These are phyloP conservation scores for Sugiyamaella lignohabitans DNA, from an alignment of 805 yeast genomes.

Conservation along the genomic window DNA sequence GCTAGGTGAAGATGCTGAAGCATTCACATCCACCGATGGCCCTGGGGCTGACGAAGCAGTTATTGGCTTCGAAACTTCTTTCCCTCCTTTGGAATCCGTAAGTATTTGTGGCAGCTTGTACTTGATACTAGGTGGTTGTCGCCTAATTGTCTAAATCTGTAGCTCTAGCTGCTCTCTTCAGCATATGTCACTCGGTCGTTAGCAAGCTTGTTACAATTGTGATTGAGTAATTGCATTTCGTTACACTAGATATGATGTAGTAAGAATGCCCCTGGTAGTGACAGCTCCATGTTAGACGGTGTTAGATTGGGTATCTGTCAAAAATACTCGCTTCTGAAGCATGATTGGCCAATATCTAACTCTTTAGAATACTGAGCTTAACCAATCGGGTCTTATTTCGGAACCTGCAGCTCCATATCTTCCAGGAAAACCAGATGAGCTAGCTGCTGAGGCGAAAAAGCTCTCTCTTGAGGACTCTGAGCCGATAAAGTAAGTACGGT, in stretches of 20 bases:
- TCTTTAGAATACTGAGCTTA: constrained; percentile 5
- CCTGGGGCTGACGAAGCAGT: constrained; percentile 18
- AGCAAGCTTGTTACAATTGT: too few species aligned
- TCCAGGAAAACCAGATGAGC: constrained; percentile 14
- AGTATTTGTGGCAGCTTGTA: not conserved
- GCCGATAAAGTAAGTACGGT: constrained; percentile 39
- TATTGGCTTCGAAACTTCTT: constrained; percentile 22
- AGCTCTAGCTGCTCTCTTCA: too few species aligned
- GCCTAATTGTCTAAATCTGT: constrained; percentile 2
- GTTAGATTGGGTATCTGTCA: too few species aligned
- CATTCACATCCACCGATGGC: constrained; percentile 30
- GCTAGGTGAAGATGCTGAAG: constrained; percentile 38
- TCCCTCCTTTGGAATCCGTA: constrained; percentile 24
- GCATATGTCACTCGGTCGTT: too few species aligned
- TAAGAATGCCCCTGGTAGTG: too few species aligned
- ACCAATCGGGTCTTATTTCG: constrained; percentile 17
- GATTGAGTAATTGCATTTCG: too few species aligned
- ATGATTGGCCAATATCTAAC: not conserved
- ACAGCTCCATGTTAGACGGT: too few species aligned
- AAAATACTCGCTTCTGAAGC: too few species aligned
- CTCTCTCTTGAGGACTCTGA: constrained; percentile 44
- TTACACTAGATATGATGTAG: too few species aligned
- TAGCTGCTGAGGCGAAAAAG: constrained; percentile 17
- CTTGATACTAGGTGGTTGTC: constrained; percentile 2
- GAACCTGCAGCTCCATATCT: constrained; percentile 20